These are phyloP conservation scores for Cladorrhinum sp. DNA, from an alignment of 2,329 filamentous ascomycete genomes.

Conservation along the genomic window DNA sequence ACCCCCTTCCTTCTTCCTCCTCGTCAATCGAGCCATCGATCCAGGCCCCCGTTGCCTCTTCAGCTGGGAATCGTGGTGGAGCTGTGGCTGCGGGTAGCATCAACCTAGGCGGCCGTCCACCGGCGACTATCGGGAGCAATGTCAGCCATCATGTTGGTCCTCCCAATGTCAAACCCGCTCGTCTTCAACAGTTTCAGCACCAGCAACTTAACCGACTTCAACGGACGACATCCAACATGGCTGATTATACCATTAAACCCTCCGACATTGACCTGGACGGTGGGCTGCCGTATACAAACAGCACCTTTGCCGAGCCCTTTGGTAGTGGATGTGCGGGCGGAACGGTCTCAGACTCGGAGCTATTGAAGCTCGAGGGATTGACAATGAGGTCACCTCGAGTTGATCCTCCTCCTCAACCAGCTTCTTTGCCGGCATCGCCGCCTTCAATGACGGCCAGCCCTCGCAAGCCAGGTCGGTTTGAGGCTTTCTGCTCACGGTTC, in stretches of 20 bases:
- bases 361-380: conserved; percentile 34
- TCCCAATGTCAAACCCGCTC: background rate
- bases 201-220: conserved; percentile 5
- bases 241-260: background rate
- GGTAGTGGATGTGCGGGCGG: conserved; percentile 17
- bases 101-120: no score
- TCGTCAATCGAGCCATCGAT: background rate
- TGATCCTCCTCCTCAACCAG: conserved; percentile 20
- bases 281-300: background rate
- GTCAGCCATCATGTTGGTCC: background rate
- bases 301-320: conserved; percentile 12
- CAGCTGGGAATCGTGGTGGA: background rate
- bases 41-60: background rate
- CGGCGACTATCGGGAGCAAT: background rate
- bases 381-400: conserved; percentile 30
- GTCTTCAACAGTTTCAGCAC: background rate
- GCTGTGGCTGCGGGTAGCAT: background rate
- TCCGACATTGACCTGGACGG: conserved; percentile 4
- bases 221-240: conserved; percentile 7
- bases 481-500: conserved; percentile 32
- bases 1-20: conserved; percentile 6
- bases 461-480: conserved; percentile 30
- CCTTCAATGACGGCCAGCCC: conserved; percentile 23
- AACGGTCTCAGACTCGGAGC: conserved; percentile 33
- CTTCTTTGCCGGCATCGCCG: conserved; percentile 24